Percentiles rank a stretch among this genome's conserved stretches.
Conservation (phyloP, 2,329 filamentous ascomycete genomes). For the Allantophomopsis lycopodina region DNA sequence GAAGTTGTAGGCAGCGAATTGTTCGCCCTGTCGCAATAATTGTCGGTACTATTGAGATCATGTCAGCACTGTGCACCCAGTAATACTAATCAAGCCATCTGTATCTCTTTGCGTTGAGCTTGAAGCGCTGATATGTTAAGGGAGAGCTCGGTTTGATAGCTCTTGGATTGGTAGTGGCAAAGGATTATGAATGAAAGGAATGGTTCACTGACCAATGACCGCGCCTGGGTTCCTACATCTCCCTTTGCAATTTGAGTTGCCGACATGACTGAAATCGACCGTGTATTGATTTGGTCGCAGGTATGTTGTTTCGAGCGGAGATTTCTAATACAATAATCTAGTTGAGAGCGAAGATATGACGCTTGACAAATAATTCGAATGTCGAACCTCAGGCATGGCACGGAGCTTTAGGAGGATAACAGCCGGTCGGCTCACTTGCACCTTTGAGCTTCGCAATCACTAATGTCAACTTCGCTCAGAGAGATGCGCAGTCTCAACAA, state of each 20-base stretch:
- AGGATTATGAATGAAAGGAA: not conserved
- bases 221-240: conserved; percentile 15
- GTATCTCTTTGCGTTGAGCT: not conserved
- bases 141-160: not conserved
- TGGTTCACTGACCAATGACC: conserved; percentile 15
- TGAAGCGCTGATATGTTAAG: not conserved
- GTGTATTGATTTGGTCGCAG: no score
- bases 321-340: not conserved
- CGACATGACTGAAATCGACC: conserved; percentile 12
- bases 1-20: conserved; percentile 95
- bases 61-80: conserved; percentile 1
- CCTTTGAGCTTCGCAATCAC: no score
- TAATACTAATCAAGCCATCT: not conserved
- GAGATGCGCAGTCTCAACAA: no score
- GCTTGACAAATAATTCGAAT: no score
- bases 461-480: no score
- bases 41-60: conserved; percentile 64
- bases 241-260: conserved; percentile 11
- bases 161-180: no score
- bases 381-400: no score
- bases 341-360: no score
- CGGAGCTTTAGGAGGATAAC: no score
- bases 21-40: conserved; percentile 69
- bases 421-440: no score
- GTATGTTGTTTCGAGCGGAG: no score